Conservation (phyloP, 768 basidiomycete species). For the Cystobasidium ongulense region DNA sequence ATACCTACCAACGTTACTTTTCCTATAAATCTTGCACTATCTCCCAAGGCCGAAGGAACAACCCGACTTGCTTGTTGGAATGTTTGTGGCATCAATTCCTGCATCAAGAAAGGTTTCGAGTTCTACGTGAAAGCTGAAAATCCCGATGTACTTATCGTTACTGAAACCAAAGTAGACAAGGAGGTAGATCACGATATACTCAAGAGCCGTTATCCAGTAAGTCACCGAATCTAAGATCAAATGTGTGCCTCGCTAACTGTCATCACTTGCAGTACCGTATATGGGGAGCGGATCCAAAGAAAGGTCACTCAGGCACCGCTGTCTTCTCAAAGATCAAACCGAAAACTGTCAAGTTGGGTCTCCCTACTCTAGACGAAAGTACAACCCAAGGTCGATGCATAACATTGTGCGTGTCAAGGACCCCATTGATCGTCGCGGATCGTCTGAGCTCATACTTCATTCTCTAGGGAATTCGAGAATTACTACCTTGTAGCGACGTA, state of each 20-base stretch:
- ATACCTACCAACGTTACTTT: constrained; percentile 38
- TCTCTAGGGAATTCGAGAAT: constrained; percentile 20
- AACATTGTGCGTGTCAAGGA: neutral
- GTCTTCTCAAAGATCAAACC: constrained; percentile 71
- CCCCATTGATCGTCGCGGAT: neutral
- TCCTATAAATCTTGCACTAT: constrained; percentile 32
- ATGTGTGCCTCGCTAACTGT: neutral
- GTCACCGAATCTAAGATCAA: neutral
- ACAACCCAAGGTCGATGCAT: constrained; percentile 26
- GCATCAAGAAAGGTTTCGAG: constrained; percentile 78
- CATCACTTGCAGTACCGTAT: constrained; percentile 31
- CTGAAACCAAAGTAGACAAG: constrained; percentile 70
- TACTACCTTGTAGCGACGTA: constrained; percentile 47
- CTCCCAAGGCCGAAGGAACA: constrained; percentile 23
- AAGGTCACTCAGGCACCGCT: constrained; percentile 73
- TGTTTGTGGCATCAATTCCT: constrained; percentile 63
- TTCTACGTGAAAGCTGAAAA: constrained; percentile 76
- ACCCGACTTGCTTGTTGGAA: constrained; percentile 16
- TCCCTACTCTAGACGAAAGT: constrained; percentile 6
- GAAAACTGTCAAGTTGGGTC: constrained; percentile 49
- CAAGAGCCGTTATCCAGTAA: constrained; percentile 18
- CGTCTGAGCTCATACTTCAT: neutral
- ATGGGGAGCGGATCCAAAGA: constrained; percentile 51
- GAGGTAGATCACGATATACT: constrained; percentile 14
- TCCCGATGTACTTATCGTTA: constrained; percentile 71